Conservation (phyloP, 495 filamentous ascomycete genomes). For the Monascus purpureus region DNA sequence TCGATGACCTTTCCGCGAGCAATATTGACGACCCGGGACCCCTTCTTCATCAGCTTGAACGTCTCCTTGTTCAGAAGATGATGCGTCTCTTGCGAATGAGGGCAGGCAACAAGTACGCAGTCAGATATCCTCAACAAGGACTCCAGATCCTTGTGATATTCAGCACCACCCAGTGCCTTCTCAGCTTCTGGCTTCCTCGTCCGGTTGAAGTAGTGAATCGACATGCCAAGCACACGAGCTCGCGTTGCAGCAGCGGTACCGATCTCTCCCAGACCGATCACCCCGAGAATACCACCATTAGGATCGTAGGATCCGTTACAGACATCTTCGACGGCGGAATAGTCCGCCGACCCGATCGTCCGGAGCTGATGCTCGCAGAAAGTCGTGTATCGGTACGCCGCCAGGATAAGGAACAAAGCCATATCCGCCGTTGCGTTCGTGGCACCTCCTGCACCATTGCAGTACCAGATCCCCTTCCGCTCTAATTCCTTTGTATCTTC, state of each 20-base stretch:
- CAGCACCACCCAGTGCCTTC: conserved; percentile 15
- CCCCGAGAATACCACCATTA: conserved; percentile 23
- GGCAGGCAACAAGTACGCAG: conserved; percentile 47
- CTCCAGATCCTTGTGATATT: conserved; percentile 35
- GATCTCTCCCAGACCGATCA: conserved; percentile 51
- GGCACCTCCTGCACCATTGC: conserved; percentile 48
- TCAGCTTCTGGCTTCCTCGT: conserved; percentile 27
- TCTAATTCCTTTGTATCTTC: conserved; percentile 49
- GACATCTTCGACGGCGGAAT: conserved; percentile 38
- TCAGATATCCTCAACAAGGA: conserved; percentile 39
- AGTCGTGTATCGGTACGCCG: conserved; percentile 45
- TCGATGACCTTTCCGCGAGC: conserved; percentile 50
- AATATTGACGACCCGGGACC: conserved; percentile 50
- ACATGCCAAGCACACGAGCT: conserved; percentile 46
- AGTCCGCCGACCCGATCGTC: conserved; percentile 14
- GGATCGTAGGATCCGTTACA: conserved; percentile 38
- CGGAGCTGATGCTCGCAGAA: conserved; percentile 35
- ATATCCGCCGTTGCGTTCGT: conserved; percentile 53
- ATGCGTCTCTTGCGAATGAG: conserved; percentile 22
- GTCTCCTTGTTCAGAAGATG: conserved; percentile 31
- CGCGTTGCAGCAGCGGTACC: conserved; percentile 48
- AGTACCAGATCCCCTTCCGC: conserved; percentile 40
- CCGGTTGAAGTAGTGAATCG: conserved; percentile 49
- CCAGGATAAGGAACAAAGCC: conserved; percentile 45
- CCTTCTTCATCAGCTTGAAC: conserved; percentile 35